Evolutionary conservation across 2,329 filamentous ascomycete species (phyloP).

Genomic region (Cyphellophora europaea): DNA sequence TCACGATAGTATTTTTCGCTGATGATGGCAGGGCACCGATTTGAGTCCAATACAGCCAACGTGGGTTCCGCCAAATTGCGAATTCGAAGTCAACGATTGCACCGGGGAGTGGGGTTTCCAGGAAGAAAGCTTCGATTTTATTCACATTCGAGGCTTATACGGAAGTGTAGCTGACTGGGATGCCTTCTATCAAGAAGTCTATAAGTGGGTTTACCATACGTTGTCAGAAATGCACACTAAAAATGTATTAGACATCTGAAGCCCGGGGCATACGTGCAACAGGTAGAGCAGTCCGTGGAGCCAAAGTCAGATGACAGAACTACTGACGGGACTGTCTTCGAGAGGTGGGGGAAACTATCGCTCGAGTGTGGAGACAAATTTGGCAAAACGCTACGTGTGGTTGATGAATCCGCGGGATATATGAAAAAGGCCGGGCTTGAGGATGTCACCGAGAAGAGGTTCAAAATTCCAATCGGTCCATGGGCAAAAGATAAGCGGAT

Average conservation of each 20-base stretch:
- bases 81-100: constrained; percentile 24
- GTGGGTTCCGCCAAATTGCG: constrained; percentile 28
- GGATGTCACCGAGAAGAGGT: constrained; percentile 21
- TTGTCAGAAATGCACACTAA: neutral
- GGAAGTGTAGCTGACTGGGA: constrained; percentile 5
- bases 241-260: constrained; percentile 8
- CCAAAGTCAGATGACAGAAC: constrained; percentile 25
- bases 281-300: constrained; percentile 10
- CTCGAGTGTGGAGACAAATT: constrained; percentile 23
- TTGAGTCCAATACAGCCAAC: constrained; percentile 40
- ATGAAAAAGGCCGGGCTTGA: constrained; percentile 23
- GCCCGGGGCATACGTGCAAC: constrained; percentile 35
- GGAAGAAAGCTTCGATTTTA: constrained; percentile 17
- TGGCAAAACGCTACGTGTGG: constrained; percentile 22
- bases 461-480: constrained; percentile 22
- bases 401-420: constrained; percentile 16
- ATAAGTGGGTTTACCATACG: neutral
- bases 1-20: neutral
- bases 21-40: constrained; percentile 30
- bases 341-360: constrained; percentile 20
- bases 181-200: constrained; percentile 4
- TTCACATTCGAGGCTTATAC: constrained; percentile 12
- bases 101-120: constrained; percentile 17
- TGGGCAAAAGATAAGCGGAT: constrained; percentile 22
- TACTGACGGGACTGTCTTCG: constrained; percentile 26